Conservation (phyloP, 768 basidiomycete species). For the Russula brevipes region DNA sequence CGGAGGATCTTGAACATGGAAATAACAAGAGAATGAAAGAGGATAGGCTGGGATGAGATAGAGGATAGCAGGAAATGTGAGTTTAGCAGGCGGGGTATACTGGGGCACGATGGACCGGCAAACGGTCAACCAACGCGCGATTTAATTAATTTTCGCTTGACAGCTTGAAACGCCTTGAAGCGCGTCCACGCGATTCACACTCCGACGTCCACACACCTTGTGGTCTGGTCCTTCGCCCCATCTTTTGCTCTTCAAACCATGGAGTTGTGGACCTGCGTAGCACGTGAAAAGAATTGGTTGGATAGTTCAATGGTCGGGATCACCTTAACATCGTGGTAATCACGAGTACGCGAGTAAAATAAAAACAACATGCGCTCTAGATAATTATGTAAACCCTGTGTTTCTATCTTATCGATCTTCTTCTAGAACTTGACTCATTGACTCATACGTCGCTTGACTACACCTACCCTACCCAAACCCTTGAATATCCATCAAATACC, state of each 20-base stretch:
- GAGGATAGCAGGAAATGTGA: background rate
- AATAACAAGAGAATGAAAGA: background rate
- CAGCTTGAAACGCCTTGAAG: background rate
- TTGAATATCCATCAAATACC: conserved; percentile 3
- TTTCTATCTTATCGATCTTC: conserved; percentile 13
- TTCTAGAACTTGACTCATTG: background rate
- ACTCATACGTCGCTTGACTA: background rate
- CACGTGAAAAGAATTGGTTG: background rate
- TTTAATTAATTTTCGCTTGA: conserved; percentile 2
- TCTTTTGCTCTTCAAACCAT: background rate
- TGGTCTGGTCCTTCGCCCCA: background rate
- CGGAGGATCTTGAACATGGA: conserved; percentile 67
- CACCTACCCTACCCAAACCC: background rate
- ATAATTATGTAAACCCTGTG: conserved; percentile 9
- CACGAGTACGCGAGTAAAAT: no score
- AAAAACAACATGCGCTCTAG: background rate
- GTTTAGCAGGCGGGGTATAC: background rate
- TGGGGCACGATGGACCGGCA: background rate
- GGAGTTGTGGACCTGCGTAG: conserved; percentile 1
- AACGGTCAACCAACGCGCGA: background rate
- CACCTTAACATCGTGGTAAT: background rate
- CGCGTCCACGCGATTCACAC: conserved; percentile 18
- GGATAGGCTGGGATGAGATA: background rate
- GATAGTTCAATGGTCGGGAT: no score
- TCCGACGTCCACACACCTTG: conserved; percentile 11